Evolutionary conservation across 352 stramenopile species (phyloP), one percentile per base, ranked within the genome.

Genomic region (Pseudoperonospora humuli): DNA sequence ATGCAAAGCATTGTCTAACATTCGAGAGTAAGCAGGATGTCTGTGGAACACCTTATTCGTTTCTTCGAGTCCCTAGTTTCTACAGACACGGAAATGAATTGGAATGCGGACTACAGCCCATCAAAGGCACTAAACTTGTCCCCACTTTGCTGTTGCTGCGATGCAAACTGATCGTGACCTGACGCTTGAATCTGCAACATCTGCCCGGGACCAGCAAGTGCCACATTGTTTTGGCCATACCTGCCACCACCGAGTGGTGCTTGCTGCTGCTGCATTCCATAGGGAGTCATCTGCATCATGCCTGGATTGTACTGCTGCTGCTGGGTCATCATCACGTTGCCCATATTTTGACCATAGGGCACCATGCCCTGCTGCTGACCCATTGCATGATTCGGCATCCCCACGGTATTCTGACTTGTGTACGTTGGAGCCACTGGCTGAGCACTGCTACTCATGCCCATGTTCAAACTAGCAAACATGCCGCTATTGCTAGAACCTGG

Each of bases 61-160:
- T 51, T 35, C 49, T 26, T 25, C 10, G 26, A 28, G 39, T 45
- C 24, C 48, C 46, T 55, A 64, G 53, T 46, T 48, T 61, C 60
- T 61, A 71, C 58, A 51, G 48, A 64, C 56, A 70, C 36, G 39
- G 41, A 57, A 50, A 41, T 51, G 37, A 58, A 40, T 28, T 34
- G 39, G 43, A 52, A 39, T 36, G 43, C 36, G 47, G 27, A 26
- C 45, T 72, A 92, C 51, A 93, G 54, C 13, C 70, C 75, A 39
- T 86, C 68, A 40, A 93, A 93, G 14, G 80, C 77, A 35, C 75
- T 87, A 65, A 88, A 93, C 48, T 72, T 75, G 51, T 93, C 78
- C 27, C 32, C 57, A 29, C 33, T 62, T 53, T 69, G 60, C 43
- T 78, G 69, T 23, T 77, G 74, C 41, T 76, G 65, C 17, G 73